Evolutionary conservation across 768 basidiomycete species (phyloP).

Genomic region (Hygrophorus russula): DNA sequence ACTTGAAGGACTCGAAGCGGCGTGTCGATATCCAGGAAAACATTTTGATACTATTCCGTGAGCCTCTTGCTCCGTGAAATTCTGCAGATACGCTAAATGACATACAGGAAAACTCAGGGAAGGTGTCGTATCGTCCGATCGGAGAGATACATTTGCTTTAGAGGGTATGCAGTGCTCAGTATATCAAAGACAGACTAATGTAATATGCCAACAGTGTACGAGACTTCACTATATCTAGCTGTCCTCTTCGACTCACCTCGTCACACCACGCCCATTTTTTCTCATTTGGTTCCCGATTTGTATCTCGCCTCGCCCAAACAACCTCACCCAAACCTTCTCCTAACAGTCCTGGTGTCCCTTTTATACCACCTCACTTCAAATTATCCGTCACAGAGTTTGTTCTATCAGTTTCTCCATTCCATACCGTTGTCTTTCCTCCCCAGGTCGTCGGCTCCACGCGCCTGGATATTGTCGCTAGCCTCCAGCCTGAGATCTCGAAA

Average conservation of each 20-base stretch:
- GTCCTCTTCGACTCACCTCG: slow-evolving; percentile 48
- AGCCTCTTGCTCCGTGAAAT: slow-evolving; percentile 14
- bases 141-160: slow-evolving; percentile 49
- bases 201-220: slow-evolving; percentile 38
- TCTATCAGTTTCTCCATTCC: slow-evolving; percentile 31
- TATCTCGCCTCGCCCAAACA: slow-evolving; percentile 20
- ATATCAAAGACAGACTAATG: not conserved
- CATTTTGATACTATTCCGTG: slow-evolving; percentile 63
- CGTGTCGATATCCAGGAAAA: slow-evolving; percentile 53
- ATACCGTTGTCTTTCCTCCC: slow-evolving; percentile 31
- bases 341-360: slow-evolving; percentile 36
- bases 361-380: slow-evolving; percentile 44
- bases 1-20: slow-evolving; percentile 20
- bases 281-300: slow-evolving; percentile 43
- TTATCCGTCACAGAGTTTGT: slow-evolving; percentile 59
- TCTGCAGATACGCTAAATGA: not conserved
- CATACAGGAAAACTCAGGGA: slow-evolving; percentile 63
- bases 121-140: slow-evolving; percentile 50
- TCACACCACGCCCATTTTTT: slow-evolving; percentile 52
- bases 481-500: slow-evolving; percentile 41
- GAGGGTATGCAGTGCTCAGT: slow-evolving; percentile 41
- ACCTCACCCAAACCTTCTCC: slow-evolving; percentile 14
- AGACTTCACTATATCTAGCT: slow-evolving; percentile 60
- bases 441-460: slow-evolving; percentile 19
- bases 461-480: slow-evolving; percentile 46